Base-by-base conservation (phyloP, 495 filamentous ascomycete species). In the Trypethelium eluteriae region DNA sequence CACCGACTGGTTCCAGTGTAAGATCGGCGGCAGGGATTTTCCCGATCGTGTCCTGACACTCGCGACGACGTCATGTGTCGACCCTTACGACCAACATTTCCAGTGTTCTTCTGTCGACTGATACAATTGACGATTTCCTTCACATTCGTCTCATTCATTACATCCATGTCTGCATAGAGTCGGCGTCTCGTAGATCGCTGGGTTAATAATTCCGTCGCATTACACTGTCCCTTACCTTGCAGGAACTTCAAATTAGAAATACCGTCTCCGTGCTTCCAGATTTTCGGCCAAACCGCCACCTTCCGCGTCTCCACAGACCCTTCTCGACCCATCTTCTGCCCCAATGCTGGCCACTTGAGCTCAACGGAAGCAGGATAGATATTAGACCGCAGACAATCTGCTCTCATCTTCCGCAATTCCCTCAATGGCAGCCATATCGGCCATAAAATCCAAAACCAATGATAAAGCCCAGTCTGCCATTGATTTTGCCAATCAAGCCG, bases 401-500 rank as follows among this genome's bases (percentile, higher is more conserved):
- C 34, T n/a, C n/a, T 32, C 62, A 41, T 5, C 11, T 38, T 6
- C 41, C 62, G n/a, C 61, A 44, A 71, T 73, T 69, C 47, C 67
- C 59, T 62, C 63, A 38, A n/a, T 66, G 38, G 50, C 39, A 6
- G 39, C 47, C 5, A 61, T 67, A 34, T 32, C 38, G 62, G 41
- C 62, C 62, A 25, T 63, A 4, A 10, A 32, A 47, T 14, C 67
- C 32, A 46, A 63, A 11, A 38, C 70, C 49, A 70, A 68, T 39
- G 46, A 70, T 2, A 69, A 66, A 16, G 59, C 57, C 14, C 50
- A 65, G 38, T 63, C 74, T 38, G 76, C 76, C 11, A 74, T 74
- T 39, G 71, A 77, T 25, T 82, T 75, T 63, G 68, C 85, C 9
- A 76, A 81, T 1, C 86, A 91, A 74, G 81, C 86, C 3, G 83